Base-by-base conservation (phyloP, 2,329 filamentous ascomycete species). In the Cercospora sesami region DNA sequence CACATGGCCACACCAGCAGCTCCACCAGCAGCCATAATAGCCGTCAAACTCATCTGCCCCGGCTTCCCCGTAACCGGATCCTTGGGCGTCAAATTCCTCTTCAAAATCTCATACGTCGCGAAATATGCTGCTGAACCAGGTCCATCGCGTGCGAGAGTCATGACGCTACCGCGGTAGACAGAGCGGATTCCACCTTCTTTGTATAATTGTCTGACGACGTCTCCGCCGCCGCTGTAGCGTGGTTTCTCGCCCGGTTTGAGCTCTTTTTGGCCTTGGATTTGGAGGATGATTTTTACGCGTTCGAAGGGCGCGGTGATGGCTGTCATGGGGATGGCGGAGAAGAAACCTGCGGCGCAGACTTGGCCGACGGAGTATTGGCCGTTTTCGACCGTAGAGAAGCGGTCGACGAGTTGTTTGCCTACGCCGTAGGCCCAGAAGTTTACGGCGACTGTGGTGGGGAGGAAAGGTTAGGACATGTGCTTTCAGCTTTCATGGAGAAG, bases 241-340 rank as follows among this genome's bases (percentile, higher is more conserved):
- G 93, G 94, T 81, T 97, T 96, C 83, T 97, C 91, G 77, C 94
- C 94, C 0, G 94, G 92, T 0, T 89, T 89, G 48, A 95, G 89
- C 63, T 86, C 83, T 82, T 94, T 93, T 81, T 97, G 93, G 77
- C 93, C 94, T 82, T 98, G 95, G 73, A 98, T 96, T 81, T 99
- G 95, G 1, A 99, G 90, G 71, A 99, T 93, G 65, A 99, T 94
- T 83, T 99, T 99, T 75, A 99, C 93, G 77, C 95, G 94, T 86
- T 99, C 95, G 79, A 99, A 98, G 69, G 95, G 95, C 4, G 95
- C 95, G n/a, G 95, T 98, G 83, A 99, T 97, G 81, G 92, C 82
- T 4, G 95, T 99, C 93, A 96, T 96, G 76, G 95, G 95, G 68
- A 99, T 91, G 69, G 95, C 95, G 78, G 92, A 96, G 87, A 99